Base-by-base conservation (phyloP, 805 yeast genomes). In the Nakazawaea molendinolei region DNA sequence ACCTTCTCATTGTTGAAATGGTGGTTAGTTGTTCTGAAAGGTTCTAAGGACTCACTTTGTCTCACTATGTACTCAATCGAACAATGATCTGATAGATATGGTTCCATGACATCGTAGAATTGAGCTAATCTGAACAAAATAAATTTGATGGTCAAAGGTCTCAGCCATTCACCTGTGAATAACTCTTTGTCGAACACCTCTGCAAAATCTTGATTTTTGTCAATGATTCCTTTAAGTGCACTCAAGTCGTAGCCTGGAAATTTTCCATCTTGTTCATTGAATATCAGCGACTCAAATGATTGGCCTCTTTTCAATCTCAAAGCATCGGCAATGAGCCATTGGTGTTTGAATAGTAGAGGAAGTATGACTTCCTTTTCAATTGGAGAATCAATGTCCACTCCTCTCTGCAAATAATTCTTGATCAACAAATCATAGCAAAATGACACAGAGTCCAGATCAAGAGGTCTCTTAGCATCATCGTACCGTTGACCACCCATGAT, bases 81-180 rank as follows among this genome's bases (percentile, higher is more conserved):
- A 14, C 65, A 41, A 6, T 54, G 44, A n/a, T 57, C 50, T 0
- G 71, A 58, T 13, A 66, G 41, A 16, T 68, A 50, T 8, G 57
- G 51, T 32, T 57, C 51, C 16, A 71, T 42, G 3, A 64, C 34
- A 4, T 48, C 34, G 41, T 60, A 63, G 13, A 73, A 46, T 44
- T 76, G 80, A 2, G 77, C 61, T 8, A 70, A 48, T 38, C 86
- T 58, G 1, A 71, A 69, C 0, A 82, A 71, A 39, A 82, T 62
- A 43, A 71, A 71, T 34, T 75, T 53, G 15, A 76, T 51, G 0
- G 87, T 79, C 14, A 76, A 63, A 1, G 83, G 75, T 2, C 36
- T 57, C 31, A 54, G 48, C 87, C 87, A 80, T 2, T 48, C 39
- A 5, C 32, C 35, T 8, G 31, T 44, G 15, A 67, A 51, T 15